A percentile compares a stretch with the other conserved stretches of the same genome.
These are phyloP conservation scores for Cercophora samala DNA, from an alignment of 495 filamentous ascomycete species.

Conservation along the genomic window DNA sequence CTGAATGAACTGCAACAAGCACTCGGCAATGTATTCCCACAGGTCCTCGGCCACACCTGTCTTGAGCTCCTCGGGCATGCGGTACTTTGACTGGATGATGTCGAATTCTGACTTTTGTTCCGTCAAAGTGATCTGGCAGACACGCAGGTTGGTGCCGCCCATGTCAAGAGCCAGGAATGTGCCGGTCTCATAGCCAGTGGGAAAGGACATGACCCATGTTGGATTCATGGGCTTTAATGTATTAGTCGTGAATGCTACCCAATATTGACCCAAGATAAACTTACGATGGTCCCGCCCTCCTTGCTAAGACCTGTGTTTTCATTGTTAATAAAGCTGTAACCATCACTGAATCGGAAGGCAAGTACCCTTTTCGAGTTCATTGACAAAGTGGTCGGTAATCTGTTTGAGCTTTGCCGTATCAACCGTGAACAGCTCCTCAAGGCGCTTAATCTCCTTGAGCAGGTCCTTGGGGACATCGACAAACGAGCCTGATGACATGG, in stretches of 20 bases:
- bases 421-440: slow-evolving; percentile 85
- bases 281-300: slow-evolving; percentile 89
- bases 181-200: slow-evolving; percentile 83
- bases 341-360: slow-evolving; percentile 7
- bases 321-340: slow-evolving; percentile 6
- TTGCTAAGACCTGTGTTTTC: slow-evolving; percentile 63
- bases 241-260: slow-evolving; percentile 8
- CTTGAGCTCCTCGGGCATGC: slow-evolving; percentile 93
- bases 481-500: slow-evolving; percentile 37
- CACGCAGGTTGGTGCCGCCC: slow-evolving; percentile 97
- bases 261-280: slow-evolving; percentile 31
- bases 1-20: slow-evolving; percentile 92
- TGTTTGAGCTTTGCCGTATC: slow-evolving; percentile 76
- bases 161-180: slow-evolving; percentile 94
- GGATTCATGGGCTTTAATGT: slow-evolving; percentile 87
- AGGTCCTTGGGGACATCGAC: slow-evolving; percentile 73
- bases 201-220: slow-evolving; percentile 95
- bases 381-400: slow-evolving; percentile 83
- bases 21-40: slow-evolving; percentile 98
- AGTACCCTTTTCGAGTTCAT: slow-evolving; percentile 81
- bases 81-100: slow-evolving; percentile 98
- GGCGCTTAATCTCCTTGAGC: slow-evolving; percentile 72
- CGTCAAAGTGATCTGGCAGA: slow-evolving; percentile 91
- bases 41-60: slow-evolving; percentile 86
- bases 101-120: slow-evolving; percentile 94